Percentiles rank a stretch among this genome's conserved stretches.
Conservation (phyloP, 129 eudicot species). For the Centella asiatica region DNA sequence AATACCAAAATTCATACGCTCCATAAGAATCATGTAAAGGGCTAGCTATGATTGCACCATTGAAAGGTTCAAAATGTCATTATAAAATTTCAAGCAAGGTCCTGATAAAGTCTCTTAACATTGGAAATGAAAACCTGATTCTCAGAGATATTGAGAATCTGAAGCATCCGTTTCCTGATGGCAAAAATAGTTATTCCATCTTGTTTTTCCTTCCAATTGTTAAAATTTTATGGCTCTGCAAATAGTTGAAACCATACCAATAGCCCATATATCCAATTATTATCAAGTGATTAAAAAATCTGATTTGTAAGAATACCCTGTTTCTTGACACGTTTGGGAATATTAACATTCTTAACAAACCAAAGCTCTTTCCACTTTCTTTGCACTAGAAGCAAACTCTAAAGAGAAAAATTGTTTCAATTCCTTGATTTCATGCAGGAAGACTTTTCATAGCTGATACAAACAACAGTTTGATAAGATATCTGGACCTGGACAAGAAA, state of each 20-base stretch:
- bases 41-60: neutral
- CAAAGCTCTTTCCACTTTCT: neutral
- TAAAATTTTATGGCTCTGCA: too few species aligned
- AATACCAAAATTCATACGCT: neutral
- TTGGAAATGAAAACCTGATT: neutral
- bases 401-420: neutral
- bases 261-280: too few species aligned
- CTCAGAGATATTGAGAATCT: neutral
- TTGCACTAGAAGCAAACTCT: neutral
- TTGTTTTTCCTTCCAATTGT: too few species aligned
- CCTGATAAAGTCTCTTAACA: neutral
- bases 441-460: conserved; percentile 79
- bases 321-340: too few species aligned
- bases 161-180: too few species aligned
- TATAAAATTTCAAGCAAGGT: neutral
- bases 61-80: neutral
- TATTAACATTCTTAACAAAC: too few species aligned
- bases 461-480: conserved; percentile 80
- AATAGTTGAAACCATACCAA: too few species aligned
- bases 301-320: too few species aligned
- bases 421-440: conserved; percentile 39
- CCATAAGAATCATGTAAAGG: neutral
- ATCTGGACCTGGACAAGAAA: conserved; percentile 49
- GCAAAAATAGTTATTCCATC: too few species aligned
- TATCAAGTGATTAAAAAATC: too few species aligned